Percentiles rank a stretch among this genome's conserved stretches.
These are phyloP conservation scores for Mycena sanguinolenta DNA, from an alignment of 768 basidiomycete genomes.

Conservation along the genomic window DNA sequence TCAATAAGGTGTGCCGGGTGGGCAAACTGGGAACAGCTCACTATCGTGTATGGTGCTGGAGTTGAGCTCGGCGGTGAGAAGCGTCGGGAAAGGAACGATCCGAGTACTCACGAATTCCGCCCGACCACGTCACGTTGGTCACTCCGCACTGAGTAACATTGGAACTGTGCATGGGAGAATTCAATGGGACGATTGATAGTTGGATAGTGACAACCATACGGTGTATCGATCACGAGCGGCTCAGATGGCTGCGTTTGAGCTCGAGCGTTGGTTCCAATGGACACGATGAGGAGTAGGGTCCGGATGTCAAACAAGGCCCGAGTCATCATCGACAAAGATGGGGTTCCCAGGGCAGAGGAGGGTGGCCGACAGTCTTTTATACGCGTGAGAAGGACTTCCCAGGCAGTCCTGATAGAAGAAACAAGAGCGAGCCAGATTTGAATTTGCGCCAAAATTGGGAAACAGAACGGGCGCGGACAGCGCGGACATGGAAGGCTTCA, in stretches of 20 bases:
- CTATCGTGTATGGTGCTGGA: conserved; percentile 18
- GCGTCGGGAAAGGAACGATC: not conserved
- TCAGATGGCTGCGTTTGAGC: conserved; percentile 18
- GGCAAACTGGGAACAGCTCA: conserved; percentile 3
- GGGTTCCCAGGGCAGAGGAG: conserved; percentile 3
- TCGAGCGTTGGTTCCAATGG: conserved; percentile 15
- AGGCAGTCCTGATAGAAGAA: conserved; percentile 22
- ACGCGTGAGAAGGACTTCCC: conserved; percentile 10
- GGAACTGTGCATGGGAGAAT: conserved; percentile 13
- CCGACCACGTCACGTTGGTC: conserved; percentile 22
- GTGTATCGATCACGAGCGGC: conserved; percentile 18
- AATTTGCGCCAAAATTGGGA: conserved; percentile 11
- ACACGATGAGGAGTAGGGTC: conserved; percentile 7
- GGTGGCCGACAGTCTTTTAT: conserved; percentile 7
- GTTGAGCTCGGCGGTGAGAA: conserved; percentile 5
- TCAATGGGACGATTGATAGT: conserved; percentile 16
- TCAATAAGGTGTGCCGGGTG: not conserved
- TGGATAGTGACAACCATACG: conserved; percentile 15
- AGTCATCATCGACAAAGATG: conserved; percentile 9
- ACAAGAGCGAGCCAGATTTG: not conserved
- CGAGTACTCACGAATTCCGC: conserved; percentile 18
- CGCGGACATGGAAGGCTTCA: conserved; percentile 10
- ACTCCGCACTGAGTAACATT: conserved; percentile 24
- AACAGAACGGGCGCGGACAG: not conserved
- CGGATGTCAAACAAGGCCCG: conserved; percentile 6